Conservation (phyloP, 2,329 filamentous ascomycete species). For the Aspergillus flavus region DNA sequence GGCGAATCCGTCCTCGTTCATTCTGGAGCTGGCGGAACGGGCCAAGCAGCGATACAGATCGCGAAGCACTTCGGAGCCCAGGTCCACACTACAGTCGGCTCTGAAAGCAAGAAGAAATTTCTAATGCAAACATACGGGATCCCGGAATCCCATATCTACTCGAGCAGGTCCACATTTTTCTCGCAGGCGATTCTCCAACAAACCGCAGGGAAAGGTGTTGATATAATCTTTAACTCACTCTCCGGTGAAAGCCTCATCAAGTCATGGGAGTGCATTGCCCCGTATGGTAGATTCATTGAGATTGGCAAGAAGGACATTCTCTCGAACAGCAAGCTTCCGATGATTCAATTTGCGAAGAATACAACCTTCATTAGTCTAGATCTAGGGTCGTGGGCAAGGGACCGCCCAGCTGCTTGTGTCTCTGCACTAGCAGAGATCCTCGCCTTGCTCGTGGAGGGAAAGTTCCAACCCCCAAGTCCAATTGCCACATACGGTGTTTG, state of each 20-base stretch:
- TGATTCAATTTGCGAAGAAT: constrained; percentile 16
- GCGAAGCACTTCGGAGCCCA: constrained; percentile 26
- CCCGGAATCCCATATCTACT: background rate
- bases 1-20: constrained; percentile 29
- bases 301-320: constrained; percentile 13
- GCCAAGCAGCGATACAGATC: constrained; percentile 31
- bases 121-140: background rate
- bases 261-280: constrained; percentile 28
- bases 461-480: constrained; percentile 34
- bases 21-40: constrained; percentile 30
- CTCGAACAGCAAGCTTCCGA: constrained; percentile 18
- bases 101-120: background rate
- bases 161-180: background rate
- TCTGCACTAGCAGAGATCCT: constrained; percentile 5
- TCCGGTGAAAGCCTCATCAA: constrained; percentile 26
- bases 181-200: constrained; percentile 19
- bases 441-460: constrained; percentile 15
- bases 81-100: constrained; percentile 30
- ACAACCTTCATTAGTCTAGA: constrained; percentile 3
- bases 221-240: constrained; percentile 31
- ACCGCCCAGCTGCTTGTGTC: background rate
- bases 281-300: constrained; percentile 28
- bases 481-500: constrained; percentile 31
- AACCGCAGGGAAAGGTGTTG: constrained; percentile 26
- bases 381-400: background rate